Percentiles rank a stretch among this genome's conserved stretches.
These are phyloP conservation scores for Steccherinum ochraceum DNA, from an alignment of 768 basidiomycete genomes.

Conservation along the genomic window DNA sequence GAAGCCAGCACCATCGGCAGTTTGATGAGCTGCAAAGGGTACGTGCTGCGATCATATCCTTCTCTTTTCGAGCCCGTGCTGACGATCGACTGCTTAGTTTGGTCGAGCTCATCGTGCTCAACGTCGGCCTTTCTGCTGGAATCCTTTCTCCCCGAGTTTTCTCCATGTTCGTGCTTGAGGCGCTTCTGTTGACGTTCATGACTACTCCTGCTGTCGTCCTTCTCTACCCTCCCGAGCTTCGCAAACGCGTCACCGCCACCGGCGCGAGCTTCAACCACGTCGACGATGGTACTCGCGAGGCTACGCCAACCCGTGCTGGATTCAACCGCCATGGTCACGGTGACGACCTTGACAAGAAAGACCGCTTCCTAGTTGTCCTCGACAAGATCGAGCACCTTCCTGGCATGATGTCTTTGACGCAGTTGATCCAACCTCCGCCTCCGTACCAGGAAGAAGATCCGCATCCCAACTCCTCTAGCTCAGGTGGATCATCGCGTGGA, in stretches of 20 bases:
- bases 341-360: conserved; percentile 9
- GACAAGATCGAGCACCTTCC: conserved; percentile 89
- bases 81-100: conserved; percentile 42
- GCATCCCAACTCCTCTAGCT: not conserved
- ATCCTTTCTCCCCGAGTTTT: conserved; percentile 73
- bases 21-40: conserved; percentile 96
- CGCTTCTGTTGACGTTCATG: conserved; percentile 76
- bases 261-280: conserved; percentile 45
- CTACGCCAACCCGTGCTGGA: not conserved
- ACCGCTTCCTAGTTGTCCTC: conserved; percentile 78
- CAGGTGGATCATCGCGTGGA: conserved; percentile 2
- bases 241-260: conserved; percentile 40
- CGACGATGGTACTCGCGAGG: conserved; percentile 27
- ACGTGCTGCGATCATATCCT: conserved; percentile 7
- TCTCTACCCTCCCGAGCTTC: conserved; percentile 61
- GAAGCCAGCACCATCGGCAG: conserved; percentile 83
- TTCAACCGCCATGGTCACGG: conserved; percentile 1
- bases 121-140: conserved; percentile 79
- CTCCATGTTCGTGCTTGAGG: conserved; percentile 92
- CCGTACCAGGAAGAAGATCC: conserved; percentile 2
- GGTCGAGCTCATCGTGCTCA: conserved; percentile 93
- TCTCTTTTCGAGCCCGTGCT: not conserved
- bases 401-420: conserved; percentile 83
- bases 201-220: conserved; percentile 70
- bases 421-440: conserved; percentile 57